phyloP scores from a whole-genome alignment of 164 flowering plant species.

The Tetracentron sinense region DNA sequence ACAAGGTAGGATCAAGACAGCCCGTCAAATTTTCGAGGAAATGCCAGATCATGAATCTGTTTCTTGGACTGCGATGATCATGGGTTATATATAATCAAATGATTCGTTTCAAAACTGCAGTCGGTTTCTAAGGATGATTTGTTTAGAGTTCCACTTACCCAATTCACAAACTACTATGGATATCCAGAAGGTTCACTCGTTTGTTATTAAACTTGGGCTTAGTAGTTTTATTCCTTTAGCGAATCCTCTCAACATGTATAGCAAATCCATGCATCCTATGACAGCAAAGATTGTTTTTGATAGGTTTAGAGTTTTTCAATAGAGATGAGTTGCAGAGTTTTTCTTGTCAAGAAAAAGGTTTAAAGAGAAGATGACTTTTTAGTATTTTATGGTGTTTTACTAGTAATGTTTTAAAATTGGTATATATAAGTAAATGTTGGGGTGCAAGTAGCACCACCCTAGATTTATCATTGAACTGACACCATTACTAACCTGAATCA shows the following conservation, averaged over 20 bases:
- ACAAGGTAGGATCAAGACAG: constrained; percentile 40
- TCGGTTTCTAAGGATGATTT: constrained; percentile 56
- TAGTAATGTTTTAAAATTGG: too few relatives aligned
- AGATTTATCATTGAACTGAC: too few relatives aligned
- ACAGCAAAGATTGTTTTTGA: constrained; percentile 56
- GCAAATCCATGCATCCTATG: constrained; percentile 52
- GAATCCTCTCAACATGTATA: constrained; percentile 86
- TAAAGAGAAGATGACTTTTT: too few relatives aligned
- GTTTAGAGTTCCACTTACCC: constrained; percentile 39
- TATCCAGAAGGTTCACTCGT: constrained; percentile 60
- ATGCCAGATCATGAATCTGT: constrained; percentile 74
- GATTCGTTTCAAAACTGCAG: constrained; percentile 42
- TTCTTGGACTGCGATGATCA: constrained; percentile 80
- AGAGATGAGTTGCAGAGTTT: too few relatives aligned
- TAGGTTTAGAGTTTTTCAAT: constrained; percentile 54
- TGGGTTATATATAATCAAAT: constrained; percentile 60
- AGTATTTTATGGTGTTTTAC: too few relatives aligned
- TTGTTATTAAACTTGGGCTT: constrained; percentile 62
- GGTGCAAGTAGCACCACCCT: too few relatives aligned
- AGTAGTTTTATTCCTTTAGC: constrained; percentile 51
- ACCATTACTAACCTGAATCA: too few relatives aligned
- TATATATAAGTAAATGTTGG: too few relatives aligned
- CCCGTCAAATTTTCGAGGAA: constrained; percentile 35
- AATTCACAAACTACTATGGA: constrained; percentile 60
- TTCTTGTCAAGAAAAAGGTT: too few relatives aligned